Evolutionary conservation across 2,329 filamentous ascomycete species (phyloP).

Genomic region (Aspergillus neoniger): DNA sequence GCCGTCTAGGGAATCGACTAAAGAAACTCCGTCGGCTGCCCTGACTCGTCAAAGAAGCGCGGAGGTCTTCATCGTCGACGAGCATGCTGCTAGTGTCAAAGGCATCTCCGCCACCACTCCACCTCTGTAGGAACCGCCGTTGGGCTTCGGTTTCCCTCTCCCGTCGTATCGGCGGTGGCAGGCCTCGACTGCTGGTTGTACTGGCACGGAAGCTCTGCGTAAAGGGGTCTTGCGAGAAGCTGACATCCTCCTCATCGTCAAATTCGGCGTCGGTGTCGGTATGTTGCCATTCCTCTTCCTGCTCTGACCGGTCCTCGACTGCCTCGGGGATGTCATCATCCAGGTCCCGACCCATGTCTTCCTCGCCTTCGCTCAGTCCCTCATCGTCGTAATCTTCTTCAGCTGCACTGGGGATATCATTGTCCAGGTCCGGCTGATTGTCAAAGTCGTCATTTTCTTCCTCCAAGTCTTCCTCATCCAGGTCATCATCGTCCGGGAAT

Average conservation of each 20-base stretch:
- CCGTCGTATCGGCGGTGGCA: slow-evolving; percentile 29
- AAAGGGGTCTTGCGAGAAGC: slow-evolving; percentile 29
- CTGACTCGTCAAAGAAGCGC: slow-evolving; percentile 36
- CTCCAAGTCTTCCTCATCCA: slow-evolving; percentile 42
- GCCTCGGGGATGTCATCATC: slow-evolving; percentile 70
- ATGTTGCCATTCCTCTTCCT: slow-evolving; percentile 69
- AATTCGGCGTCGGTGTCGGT: slow-evolving; percentile 72
- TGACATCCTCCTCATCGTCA: slow-evolving; percentile 44
- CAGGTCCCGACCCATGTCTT: slow-evolving; percentile 66
- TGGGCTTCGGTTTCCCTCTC: slow-evolving; percentile 43
- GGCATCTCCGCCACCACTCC: slow-evolving; percentile 42
- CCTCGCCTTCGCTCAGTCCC: slow-evolving; percentile 52
- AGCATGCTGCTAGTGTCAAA: slow-evolving; percentile 39
- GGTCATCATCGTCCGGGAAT: slow-evolving; percentile 46
- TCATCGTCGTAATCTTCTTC: slow-evolving; percentile 36
- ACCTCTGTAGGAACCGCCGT: slow-evolving; percentile 41
- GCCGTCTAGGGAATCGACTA: slow-evolving; percentile 43
- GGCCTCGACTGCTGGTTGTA: slow-evolving; percentile 35
- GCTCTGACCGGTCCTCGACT: slow-evolving; percentile 46
- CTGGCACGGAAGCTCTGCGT: slow-evolving; percentile 35
- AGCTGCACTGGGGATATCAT: slow-evolving; percentile 62
- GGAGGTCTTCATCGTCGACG: slow-evolving; percentile 38
- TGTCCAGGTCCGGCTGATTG: slow-evolving; percentile 54
- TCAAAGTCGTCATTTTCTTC: slow-evolving; percentile 46
- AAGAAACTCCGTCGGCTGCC: slow-evolving; percentile 36